These are phyloP conservation scores for Thelephora ganbajun DNA, from an alignment of 768 basidiomycete species.

Conservation along the genomic window DNA sequence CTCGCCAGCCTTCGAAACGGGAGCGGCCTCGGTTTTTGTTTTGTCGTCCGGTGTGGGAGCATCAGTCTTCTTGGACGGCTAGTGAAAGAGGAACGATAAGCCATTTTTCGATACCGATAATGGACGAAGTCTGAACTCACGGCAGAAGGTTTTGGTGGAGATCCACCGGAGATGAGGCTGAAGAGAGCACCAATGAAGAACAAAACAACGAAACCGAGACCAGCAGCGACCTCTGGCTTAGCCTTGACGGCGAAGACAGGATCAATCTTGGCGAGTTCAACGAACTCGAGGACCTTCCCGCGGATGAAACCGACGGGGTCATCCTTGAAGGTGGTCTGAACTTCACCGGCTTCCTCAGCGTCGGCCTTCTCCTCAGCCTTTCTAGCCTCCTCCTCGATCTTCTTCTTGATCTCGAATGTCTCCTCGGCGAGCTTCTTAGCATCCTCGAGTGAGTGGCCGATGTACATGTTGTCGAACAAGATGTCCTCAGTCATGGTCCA, in stretches of 20 bases:
- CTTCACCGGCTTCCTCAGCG: slow-evolving; percentile 26
- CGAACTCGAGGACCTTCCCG: slow-evolving; percentile 63
- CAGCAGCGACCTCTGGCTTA: slow-evolving; percentile 78
- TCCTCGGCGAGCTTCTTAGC: slow-evolving; percentile 74
- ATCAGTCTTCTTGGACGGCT: slow-evolving; percentile 73
- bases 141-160: slow-evolving; percentile 52
- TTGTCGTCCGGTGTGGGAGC: slow-evolving; percentile 49
- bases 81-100: slow-evolving; percentile 5
- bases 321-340: slow-evolving; percentile 36
- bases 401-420: slow-evolving; percentile 86
- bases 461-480: slow-evolving; percentile 86
- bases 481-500: slow-evolving; percentile 99
- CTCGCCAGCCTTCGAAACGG: slow-evolving; percentile 60
- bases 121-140: slow-evolving; percentile 20
- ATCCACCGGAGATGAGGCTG: slow-evolving; percentile 52
- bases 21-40: slow-evolving; percentile 46
- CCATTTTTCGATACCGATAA: neutral
- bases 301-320: slow-evolving; percentile 77
- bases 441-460: slow-evolving; percentile 80
- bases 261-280: slow-evolving; percentile 62
- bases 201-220: slow-evolving; percentile 56
- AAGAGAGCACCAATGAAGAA: slow-evolving; percentile 75
- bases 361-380: slow-evolving; percentile 33
- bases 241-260: slow-evolving; percentile 75
- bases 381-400: slow-evolving; percentile 52